Conservation (phyloP, 2,329 filamentous ascomycete genomes). For the Blastomyces gilchristii region DNA sequence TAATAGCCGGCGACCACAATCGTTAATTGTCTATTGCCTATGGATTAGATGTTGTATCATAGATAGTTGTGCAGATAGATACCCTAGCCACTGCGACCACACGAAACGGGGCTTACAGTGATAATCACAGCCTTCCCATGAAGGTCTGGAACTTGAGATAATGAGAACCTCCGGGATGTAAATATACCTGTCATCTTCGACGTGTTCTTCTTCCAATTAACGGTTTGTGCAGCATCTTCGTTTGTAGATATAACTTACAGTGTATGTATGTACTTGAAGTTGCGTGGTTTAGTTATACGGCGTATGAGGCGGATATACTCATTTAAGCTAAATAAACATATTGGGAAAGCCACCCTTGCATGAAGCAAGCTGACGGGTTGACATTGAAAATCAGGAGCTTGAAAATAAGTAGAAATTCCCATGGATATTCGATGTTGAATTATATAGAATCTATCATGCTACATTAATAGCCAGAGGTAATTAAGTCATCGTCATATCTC, state of each 20-base stretch:
- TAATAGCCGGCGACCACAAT: neutral
- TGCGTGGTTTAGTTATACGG: neutral
- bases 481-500: neutral
- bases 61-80: no score
- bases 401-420: neutral
- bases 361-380: neutral
- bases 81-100: neutral
- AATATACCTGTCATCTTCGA: conserved; percentile 21
- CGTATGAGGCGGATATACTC: neutral
- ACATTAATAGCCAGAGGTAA: neutral
- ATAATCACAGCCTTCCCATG: conserved; percentile 24
- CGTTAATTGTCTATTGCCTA: neutral
- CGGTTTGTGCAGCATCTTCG: neutral
- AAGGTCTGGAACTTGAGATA: conserved; percentile 21
- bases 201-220: neutral
- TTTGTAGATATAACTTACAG: no score
- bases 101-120: conserved; percentile 18
- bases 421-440: neutral
- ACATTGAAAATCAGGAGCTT: neutral
- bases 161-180: conserved; percentile 22
- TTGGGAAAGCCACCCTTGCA: no score
- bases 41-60: neutral
- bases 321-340: no score
- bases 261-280: no score
- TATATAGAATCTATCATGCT: neutral